phyloP scores from a whole-genome alignment of 78 protist species.

The Mastigamoeba balamuthi region DNA sequence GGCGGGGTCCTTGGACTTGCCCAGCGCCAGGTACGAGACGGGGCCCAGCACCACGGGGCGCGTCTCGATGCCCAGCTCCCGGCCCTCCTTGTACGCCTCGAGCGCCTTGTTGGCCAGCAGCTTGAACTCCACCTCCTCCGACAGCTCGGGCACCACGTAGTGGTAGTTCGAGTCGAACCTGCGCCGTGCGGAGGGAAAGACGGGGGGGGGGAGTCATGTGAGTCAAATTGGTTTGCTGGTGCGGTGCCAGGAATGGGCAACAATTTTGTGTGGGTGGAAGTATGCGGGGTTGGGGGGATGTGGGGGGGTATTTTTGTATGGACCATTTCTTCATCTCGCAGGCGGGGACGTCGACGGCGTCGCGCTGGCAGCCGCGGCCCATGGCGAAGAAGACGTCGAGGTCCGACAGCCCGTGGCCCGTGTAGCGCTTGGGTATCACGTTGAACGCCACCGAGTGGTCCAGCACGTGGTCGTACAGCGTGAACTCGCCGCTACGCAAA shows the following conservation, averaged over 20 bases:
- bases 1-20: conserved; percentile 19
- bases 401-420: conserved; percentile 10
- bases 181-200: no score
- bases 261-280: no score
- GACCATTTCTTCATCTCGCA: conserved; percentile 70
- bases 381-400: conserved; percentile 46
- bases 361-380: conserved; percentile 58
- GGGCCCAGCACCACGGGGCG: conserved; percentile 70
- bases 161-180: conserved; percentile 78
- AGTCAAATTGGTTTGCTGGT: no score
- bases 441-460: conserved; percentile 44
- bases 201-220: no score
- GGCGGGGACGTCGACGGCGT: conserved; percentile 31
- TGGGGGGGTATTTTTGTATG: no score
- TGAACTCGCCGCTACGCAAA: background rate
- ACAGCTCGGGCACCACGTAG: conserved; percentile 69
- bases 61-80: conserved; percentile 18
- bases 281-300: no score
- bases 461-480: conserved; percentile 27
- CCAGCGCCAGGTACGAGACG: conserved; percentile 34
- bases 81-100: conserved; percentile 18
- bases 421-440: conserved; percentile 45
- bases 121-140: background rate
- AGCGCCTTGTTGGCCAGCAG: conserved; percentile 13
- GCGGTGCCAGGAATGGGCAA: no score